These are phyloP conservation scores for Calocybe gambosa DNA, from an alignment of 1,284 basidiomycete species.

Conservation along the genomic window DNA sequence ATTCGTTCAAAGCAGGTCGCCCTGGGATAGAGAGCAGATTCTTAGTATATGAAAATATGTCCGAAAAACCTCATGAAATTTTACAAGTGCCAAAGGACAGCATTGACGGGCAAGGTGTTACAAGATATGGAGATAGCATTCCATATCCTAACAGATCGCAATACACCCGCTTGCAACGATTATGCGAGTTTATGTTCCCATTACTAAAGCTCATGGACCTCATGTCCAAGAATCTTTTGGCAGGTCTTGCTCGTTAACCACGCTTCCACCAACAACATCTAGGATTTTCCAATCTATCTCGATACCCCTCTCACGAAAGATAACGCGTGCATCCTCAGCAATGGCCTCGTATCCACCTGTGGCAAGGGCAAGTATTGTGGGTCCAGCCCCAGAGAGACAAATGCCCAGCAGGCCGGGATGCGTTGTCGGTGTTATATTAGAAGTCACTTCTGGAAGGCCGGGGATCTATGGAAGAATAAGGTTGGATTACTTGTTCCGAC, in stretches of 20 bases:
- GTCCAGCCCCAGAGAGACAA: constrained; percentile 96
- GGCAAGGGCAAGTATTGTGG: constrained; percentile 96
- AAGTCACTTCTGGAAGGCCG: constrained; percentile 87
- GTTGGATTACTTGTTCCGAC: background rate
- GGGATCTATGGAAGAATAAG: constrained; percentile 66
- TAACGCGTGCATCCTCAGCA: constrained; percentile 70
- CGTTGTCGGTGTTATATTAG: constrained; percentile 78
- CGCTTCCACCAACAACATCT: constrained; percentile 54
- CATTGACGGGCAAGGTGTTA: too few species aligned
- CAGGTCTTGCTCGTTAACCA: constrained; percentile 19
- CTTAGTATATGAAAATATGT: too few species aligned
- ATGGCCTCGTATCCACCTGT: constrained; percentile 80
- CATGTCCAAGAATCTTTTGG: background rate
- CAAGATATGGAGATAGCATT: too few species aligned
- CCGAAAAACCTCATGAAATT: too few species aligned
- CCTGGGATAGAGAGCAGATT: too few species aligned
- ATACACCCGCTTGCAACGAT: constrained; percentile 1
- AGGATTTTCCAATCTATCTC: constrained; percentile 82
- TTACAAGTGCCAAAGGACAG: too few species aligned
- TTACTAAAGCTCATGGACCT: background rate
- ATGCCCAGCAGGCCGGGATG: constrained; percentile 96
- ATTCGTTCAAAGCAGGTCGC: too few species aligned
- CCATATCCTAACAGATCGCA: too few species aligned
- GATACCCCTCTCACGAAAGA: constrained; percentile 70
- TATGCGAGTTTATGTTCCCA: background rate